phyloP scores from a whole-genome alignment of 2,329 filamentous ascomycete species.

The Alternaria novae-zelandiae region DNA sequence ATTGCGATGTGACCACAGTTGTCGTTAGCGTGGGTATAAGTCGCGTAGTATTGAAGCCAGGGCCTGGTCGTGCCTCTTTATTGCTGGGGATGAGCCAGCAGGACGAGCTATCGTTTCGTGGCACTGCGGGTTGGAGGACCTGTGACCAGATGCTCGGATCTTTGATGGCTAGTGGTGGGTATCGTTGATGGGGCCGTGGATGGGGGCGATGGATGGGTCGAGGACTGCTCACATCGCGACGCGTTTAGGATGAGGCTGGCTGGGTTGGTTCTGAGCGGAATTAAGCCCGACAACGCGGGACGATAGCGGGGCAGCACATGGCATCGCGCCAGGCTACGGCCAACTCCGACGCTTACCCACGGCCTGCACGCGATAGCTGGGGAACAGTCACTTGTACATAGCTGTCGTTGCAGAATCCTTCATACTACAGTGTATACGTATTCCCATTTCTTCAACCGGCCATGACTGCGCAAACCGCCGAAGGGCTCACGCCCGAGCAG shows the following conservation, averaged over 20 bases:
- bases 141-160: background rate
- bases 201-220: background rate
- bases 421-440: background rate
- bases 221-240: background rate
- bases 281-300: conserved; percentile 7
- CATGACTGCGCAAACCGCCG: conserved; percentile 24
- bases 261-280: background rate
- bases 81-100: background rate
- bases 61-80: background rate
- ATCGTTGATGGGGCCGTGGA: background rate
- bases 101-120: background rate
- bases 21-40: background rate
- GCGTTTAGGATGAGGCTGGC: background rate
- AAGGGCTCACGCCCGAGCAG: conserved; percentile 74
- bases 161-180: background rate
- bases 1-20: background rate
- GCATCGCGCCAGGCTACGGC: conserved; percentile 20
- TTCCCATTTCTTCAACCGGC: background rate
- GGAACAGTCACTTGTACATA: background rate
- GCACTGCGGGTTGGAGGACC: background rate
- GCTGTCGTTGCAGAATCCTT: background rate
- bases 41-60: background rate
- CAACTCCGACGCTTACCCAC: conserved; percentile 28
- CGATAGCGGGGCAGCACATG: conserved; percentile 12
- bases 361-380: background rate